A percentile compares a stretch with the other conserved stretches of the same genome.
phyloP scores from a whole-genome alignment of 371 early-diverging fungal species.

The Circinella minor region DNA sequence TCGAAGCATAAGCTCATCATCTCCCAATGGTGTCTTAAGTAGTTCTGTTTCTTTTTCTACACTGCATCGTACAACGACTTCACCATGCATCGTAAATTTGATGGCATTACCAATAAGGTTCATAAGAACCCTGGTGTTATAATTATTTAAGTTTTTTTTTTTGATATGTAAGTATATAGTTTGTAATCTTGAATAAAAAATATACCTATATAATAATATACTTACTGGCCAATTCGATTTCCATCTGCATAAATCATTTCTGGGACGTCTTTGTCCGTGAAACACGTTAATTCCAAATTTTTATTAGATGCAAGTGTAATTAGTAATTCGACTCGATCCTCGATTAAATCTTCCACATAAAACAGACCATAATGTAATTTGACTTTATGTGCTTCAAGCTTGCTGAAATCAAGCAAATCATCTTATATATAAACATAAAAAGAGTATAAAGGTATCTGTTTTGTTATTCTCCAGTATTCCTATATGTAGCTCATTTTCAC shows the following conservation, averaged over 20 bases:
- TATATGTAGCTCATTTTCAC: no score
- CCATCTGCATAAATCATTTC: conserved; percentile 54
- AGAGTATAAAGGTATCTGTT: no score
- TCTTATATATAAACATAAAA: conserved; percentile 25
- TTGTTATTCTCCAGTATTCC: no score
- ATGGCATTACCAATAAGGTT: conserved; percentile 52
- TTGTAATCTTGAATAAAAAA: no score
- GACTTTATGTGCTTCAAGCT: conserved; percentile 66
- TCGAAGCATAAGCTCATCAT: conserved; percentile 31
- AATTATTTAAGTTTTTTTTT: no score
- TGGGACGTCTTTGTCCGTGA: conserved; percentile 45
- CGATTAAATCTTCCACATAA: conserved; percentile 59
- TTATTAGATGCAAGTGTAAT: conserved; percentile 58
- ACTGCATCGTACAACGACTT: conserved; percentile 51
- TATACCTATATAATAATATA: background rate
- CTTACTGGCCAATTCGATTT: conserved; percentile 50
- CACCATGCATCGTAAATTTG: conserved; percentile 62
- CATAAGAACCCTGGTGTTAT: conserved; percentile 37
- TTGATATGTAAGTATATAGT: no score
- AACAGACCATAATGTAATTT: conserved; percentile 56
- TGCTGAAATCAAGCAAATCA: conserved; percentile 67
- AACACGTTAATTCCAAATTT: conserved; percentile 54
- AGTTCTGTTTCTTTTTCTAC: conserved; percentile 28
- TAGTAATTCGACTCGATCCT: conserved; percentile 58
- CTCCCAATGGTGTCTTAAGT: conserved; percentile 20